Percentiles rank a stretch among this genome's conserved stretches.
phyloP scores from a whole-genome alignment of 2,329 filamentous ascomycete genomes.

The Nemania diffusa region DNA sequence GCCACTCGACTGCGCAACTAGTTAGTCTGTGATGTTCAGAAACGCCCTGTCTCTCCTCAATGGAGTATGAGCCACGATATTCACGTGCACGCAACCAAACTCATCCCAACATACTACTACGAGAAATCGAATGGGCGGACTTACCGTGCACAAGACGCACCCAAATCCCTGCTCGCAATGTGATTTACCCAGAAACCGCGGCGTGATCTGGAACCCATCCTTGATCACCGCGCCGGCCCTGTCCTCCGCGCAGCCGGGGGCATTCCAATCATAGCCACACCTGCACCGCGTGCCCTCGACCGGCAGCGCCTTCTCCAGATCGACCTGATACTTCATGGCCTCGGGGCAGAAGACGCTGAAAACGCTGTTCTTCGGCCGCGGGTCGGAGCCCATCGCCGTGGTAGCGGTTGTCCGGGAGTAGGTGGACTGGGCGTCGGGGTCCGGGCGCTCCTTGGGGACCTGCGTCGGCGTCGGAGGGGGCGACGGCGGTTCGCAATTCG shows the following conservation, averaged over 20 bases:
- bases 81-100: not conserved
- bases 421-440: slow-evolving; percentile 41
- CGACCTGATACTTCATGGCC: slow-evolving; percentile 54
- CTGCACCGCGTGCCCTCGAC: slow-evolving; percentile 40
- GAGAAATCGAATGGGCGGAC: not conserved
- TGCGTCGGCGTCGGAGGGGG: slow-evolving; percentile 48
- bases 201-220: slow-evolving; percentile 54
- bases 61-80: not conserved
- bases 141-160: slow-evolving; percentile 53
- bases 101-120: not conserved
- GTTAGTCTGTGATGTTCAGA: slow-evolving; percentile 8
- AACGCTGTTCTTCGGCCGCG: slow-evolving; percentile 50
- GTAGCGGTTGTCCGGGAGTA: slow-evolving; percentile 20
- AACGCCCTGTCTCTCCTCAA: not conserved
- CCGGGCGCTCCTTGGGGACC: slow-evolving; percentile 18
- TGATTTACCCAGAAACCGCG: slow-evolving; percentile 55
- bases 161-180: slow-evolving; percentile 52
- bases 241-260: slow-evolving; percentile 28
- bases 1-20: slow-evolving; percentile 45
- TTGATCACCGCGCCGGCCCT: slow-evolving; percentile 46
- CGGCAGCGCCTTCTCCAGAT: slow-evolving; percentile 48
- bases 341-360: slow-evolving; percentile 55
- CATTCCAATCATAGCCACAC: slow-evolving; percentile 53
- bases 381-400: slow-evolving; percentile 8
- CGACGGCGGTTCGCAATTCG: slow-evolving; percentile 48